Conservation (phyloP, 306 rosid genomes). For the Vigna hirtella region DNA sequence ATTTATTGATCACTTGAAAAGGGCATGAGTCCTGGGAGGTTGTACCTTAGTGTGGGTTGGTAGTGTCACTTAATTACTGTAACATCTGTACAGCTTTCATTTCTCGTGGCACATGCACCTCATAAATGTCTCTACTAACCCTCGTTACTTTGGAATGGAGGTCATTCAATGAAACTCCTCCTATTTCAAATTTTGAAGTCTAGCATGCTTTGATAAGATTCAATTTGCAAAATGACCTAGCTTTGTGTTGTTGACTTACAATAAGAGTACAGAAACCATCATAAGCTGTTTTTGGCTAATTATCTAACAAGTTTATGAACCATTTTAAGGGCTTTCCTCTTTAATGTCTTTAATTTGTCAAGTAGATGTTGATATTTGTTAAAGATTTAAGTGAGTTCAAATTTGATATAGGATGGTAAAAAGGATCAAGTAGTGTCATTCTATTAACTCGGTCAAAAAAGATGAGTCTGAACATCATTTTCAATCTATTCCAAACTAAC, state of each 20-base stretch:
- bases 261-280: neutral
- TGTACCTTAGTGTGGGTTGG: slow-evolving; percentile 36
- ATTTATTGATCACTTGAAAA: slow-evolving; percentile 38
- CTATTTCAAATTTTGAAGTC: slow-evolving; percentile 47
- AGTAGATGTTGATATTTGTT: slow-evolving; percentile 14
- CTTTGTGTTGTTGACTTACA: slow-evolving; percentile 23
- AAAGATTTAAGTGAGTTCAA: too few species aligned
- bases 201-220: slow-evolving; percentile 39
- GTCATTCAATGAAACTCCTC: slow-evolving; percentile 44
- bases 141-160: slow-evolving; percentile 35
- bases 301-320: slow-evolving; percentile 38
- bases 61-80: slow-evolving; percentile 45
- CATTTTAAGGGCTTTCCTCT: slow-evolving; percentile 3
- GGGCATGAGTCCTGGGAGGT: slow-evolving; percentile 27
- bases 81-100: slow-evolving; percentile 54
- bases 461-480: too few species aligned
- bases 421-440: too few species aligned
- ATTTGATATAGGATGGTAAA: too few species aligned
- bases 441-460: too few species aligned
- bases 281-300: slow-evolving; percentile 33
- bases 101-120: slow-evolving; percentile 69
- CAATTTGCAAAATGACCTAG: slow-evolving; percentile 11
- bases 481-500: too few species aligned
- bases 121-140: slow-evolving; percentile 60
- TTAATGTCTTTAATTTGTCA: slow-evolving; percentile 43